Evolutionary conservation across 257 asterid species (phyloP), one percentile per base, ranked within the genome.

Genomic region (Agastache rugosa): DNA sequence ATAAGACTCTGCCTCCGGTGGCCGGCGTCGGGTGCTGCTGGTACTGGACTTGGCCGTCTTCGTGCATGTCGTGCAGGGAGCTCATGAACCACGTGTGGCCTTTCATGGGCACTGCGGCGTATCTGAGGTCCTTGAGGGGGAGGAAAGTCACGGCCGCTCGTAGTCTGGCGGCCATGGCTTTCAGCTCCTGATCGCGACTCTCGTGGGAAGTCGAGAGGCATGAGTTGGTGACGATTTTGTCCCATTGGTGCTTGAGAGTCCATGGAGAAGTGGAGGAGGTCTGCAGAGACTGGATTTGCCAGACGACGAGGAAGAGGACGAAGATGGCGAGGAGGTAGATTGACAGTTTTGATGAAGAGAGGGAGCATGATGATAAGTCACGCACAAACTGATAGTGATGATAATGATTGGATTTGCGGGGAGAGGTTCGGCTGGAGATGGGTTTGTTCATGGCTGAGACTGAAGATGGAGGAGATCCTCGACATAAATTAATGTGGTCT

Each of bases 1-100:
- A 91, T 11, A 91, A 53, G 19, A 91, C 37, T 51, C 89, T 78
- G 22, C 89, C 97, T 29, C 76, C 65, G 14, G 97, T 83, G 16
- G 83, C 48, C n/a, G 69, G 35, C 0, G 87, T 74, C 0, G 97
- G 97, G 78, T 84, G 87, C 17, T 78, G 72, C 74, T 87, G 92
- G 84, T 84, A 82, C 23, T 83, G 89, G 14, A 84, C 93, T 22
- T 84, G 86, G 7, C 96, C 97, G 69, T 82, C 76, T 59, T 86
- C 91, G 1, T 84, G 86, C 27, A 76, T 77, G 67, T 85, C 96
- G 5, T 81, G 62, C 67, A 84, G 16, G 58, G 96, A 87, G 75
- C 97, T 91, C 97, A 91, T 91, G 91, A 91, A 91, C 97, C 97
- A 89, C 0, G 97, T 91, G 88, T 91, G 91, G 10, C 93, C 97